A percentile compares a stretch with the other conserved stretches of the same genome.
Conservation (phyloP, 2,329 filamentous ascomycete species). For the Fusarium pseudonygamai region DNA sequence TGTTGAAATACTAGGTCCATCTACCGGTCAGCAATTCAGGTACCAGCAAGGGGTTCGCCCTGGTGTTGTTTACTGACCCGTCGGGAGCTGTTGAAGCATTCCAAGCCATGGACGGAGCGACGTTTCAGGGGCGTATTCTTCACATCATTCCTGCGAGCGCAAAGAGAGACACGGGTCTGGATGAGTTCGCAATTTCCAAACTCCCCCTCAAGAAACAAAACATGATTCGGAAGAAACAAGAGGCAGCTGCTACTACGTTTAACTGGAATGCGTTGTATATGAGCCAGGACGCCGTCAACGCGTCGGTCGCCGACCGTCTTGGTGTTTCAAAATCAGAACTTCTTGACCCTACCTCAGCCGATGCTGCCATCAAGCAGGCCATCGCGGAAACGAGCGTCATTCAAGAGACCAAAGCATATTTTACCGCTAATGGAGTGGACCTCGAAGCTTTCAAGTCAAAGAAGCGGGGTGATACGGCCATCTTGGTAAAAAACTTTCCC, state of each 20-base stretch:
- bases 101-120: slow-evolving; percentile 79
- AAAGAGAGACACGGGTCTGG: slow-evolving; percentile 82
- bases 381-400: slow-evolving; percentile 96
- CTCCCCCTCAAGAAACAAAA: slow-evolving; percentile 95
- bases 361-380: slow-evolving; percentile 95
- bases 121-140: slow-evolving; percentile 91
- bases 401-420: slow-evolving; percentile 94
- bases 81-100: slow-evolving; percentile 82
- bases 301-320: slow-evolving; percentile 85
- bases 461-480: slow-evolving; percentile 84
- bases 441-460: slow-evolving; percentile 89
- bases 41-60: slow-evolving; percentile 88
- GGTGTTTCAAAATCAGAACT: slow-evolving; percentile 92
- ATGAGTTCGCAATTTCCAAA: slow-evolving; percentile 91
- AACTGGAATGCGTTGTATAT: slow-evolving; percentile 99
- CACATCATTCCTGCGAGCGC: slow-evolving; percentile 87
- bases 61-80: slow-evolving; percentile 80
- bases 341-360: slow-evolving; percentile 92
- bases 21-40: slow-evolving; percentile 79
- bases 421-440: slow-evolving; percentile 87
- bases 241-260: slow-evolving; percentile 81
- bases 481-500: slow-evolving; percentile 95
- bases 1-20: slow-evolving; percentile 73
- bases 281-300: slow-evolving; percentile 94
- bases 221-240: slow-evolving; percentile 84